Evolutionary conservation across 2,329 filamentous ascomycete genomes (phyloP).

Genomic region (Tolypocladium sp.): DNA sequence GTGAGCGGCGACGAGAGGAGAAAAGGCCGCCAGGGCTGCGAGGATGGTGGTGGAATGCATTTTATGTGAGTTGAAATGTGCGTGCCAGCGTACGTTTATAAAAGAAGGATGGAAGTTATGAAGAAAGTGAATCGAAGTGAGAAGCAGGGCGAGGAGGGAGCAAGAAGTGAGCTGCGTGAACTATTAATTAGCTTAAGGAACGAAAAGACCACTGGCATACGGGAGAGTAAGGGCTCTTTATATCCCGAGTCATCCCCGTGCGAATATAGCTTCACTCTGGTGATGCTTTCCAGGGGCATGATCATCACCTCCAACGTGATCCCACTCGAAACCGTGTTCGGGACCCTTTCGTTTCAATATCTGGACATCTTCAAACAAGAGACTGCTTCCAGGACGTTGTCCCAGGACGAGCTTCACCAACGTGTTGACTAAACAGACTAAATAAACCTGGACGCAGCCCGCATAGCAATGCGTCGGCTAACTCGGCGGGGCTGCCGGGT

Average conservation of each 20-base stretch:
- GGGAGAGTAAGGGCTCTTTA: background rate
- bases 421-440: background rate
- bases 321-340: background rate
- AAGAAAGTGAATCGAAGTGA: background rate
- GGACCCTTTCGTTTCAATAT: background rate
- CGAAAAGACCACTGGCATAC: too few relatives aligned
- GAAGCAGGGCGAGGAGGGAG: background rate
- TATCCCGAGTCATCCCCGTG: background rate
- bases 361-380: background rate
- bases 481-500: background rate
- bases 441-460: background rate
- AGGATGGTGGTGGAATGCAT: background rate
- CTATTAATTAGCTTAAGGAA: background rate
- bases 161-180: background rate
- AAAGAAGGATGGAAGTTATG: background rate
- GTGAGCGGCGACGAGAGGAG: conserved; percentile 16
- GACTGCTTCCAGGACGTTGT: background rate
- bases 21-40: background rate
- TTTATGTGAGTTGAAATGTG: background rate
- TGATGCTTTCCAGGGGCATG: background rate
- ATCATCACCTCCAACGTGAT: background rate
- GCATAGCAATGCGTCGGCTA: background rate
- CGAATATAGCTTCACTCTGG: background rate
- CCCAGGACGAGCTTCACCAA: background rate
- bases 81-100: background rate